Evolutionary conservation across 345 rosid genomes (phyloP), one percentile per base, ranked within the genome.

Genomic region (Hevea brasiliensis): DNA sequence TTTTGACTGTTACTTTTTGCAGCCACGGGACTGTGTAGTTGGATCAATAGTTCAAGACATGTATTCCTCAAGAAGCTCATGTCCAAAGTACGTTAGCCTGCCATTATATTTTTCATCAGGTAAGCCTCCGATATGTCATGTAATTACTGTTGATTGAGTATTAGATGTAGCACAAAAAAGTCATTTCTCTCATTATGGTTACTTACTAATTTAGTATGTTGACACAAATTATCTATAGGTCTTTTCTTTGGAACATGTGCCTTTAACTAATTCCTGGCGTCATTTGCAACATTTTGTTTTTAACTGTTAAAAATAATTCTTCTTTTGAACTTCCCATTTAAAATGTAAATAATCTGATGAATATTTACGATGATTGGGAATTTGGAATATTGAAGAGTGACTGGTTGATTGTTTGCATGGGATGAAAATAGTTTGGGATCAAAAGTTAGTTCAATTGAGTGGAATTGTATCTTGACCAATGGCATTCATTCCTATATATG

Each of bases 41-140:
- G 55, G 67, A 63, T 74, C 78, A 3, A 72, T 55, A 29, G 40
- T 67, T 68, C 81, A 53, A 78, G 77, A 67, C 68, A 59, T 13
- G 17, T 74, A 72, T 72, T 76, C 77, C 4, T 82, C 85, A 12
- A 84, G 68, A 66, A 85, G 86, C 54, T 86, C 95, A 27, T 94
- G 98, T 74, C 98, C 98, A 57, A 76, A 84, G 70, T 94, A 90
- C 74, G 84, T 94, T 70, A 89, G 96, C 83, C 65, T 94, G 80
- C 98, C 98, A 61, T 77, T 80, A 74, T 84, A 76, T 73, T 82
- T 68, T 3, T 81, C 94, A 35, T 40, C 53, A 35, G 90, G 97
- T 92, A 84, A 87, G 85, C 79, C 77, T 73, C 26, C 27, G 20
- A n/a, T 1, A 17, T 8, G 14, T 50, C 45, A 17, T 24, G 14